Percentiles rank a stretch among this genome's conserved stretches.
phyloP scores from a whole-genome alignment of 1,284 basidiomycete genomes.

The Ustilago loliicola region DNA sequence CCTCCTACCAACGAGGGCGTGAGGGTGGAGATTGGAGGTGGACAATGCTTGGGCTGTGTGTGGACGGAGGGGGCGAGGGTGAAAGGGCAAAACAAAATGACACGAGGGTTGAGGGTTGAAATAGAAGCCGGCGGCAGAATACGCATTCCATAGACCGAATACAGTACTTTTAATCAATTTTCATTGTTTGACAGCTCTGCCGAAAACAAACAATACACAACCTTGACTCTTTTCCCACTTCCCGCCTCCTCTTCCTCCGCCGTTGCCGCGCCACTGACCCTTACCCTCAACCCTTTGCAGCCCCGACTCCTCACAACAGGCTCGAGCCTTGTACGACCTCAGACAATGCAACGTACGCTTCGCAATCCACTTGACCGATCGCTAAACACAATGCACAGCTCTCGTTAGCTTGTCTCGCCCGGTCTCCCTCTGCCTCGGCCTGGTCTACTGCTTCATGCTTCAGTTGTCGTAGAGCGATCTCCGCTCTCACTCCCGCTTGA shows the following conservation, averaged over 20 bases:
- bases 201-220: background rate
- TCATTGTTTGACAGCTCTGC: slow-evolving; percentile 5
- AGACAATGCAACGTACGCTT: background rate
- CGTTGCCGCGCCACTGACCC: background rate
- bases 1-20: background rate
- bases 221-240: slow-evolving; percentile 1
- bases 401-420: background rate
- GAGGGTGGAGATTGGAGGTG: background rate
- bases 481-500: background rate
- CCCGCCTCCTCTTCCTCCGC: background rate
- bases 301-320: background rate
- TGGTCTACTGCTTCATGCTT: background rate
- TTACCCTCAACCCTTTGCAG: background rate
- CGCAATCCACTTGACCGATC: background rate
- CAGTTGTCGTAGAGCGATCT: slow-evolving; percentile 11
- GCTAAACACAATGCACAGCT: too few species aligned
- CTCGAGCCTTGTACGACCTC: slow-evolving; percentile 3
- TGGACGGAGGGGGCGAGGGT: background rate
- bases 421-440: too few species aligned
- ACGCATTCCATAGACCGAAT: background rate
- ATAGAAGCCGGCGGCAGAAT: slow-evolving; percentile 8
- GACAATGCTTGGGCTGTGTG: background rate
- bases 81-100: background rate
- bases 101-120: slow-evolving; percentile 8
- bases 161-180: background rate